These are phyloP conservation scores for Aspergillus latus DNA, from an alignment of 2,329 filamentous ascomycete species.

Conservation along the genomic window DNA sequence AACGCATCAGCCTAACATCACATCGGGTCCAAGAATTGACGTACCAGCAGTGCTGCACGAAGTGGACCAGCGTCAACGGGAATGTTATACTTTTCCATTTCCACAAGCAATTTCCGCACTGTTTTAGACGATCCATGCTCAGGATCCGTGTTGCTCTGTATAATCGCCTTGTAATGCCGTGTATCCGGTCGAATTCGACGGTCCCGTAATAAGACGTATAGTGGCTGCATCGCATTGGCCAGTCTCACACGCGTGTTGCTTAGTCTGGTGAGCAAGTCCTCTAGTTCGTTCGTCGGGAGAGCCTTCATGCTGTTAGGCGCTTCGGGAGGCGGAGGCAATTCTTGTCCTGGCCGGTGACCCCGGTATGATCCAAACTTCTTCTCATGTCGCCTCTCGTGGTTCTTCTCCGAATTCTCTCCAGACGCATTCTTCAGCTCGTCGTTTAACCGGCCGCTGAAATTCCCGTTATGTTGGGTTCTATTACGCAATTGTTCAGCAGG, in stretches of 20 bases:
- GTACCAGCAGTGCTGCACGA: conserved; percentile 68
- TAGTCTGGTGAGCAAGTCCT: conserved; percentile 31
- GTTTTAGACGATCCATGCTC: conserved; percentile 64
- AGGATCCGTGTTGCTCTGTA: conserved; percentile 68
- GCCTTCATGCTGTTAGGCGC: not conserved
- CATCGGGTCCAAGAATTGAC: conserved; percentile 13
- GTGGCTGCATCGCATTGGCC: conserved; percentile 29
- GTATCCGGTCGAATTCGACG: conserved; percentile 37
- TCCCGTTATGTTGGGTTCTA: not conserved
- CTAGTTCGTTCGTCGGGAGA: conserved; percentile 25
- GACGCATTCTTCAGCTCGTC: not conserved
- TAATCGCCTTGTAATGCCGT: conserved; percentile 67
- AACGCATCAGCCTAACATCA: not conserved
- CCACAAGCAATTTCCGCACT: conserved; percentile 64
- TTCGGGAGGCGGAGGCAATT: too few species aligned
- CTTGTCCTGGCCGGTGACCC: too few species aligned
- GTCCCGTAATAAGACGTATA: conserved; percentile 40
- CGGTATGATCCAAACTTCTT: not conserved
- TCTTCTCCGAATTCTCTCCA: not conserved
- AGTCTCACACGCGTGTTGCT: conserved; percentile 28
- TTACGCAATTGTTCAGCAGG: not conserved
- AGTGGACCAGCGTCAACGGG: conserved; percentile 66
- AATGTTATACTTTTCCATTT: conserved; percentile 66
- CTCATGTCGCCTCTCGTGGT: not conserved
- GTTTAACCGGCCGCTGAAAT: too few species aligned